Conservation (phyloP, 2,329 filamentous ascomycete genomes). For the Aspergillus ibericus region DNA sequence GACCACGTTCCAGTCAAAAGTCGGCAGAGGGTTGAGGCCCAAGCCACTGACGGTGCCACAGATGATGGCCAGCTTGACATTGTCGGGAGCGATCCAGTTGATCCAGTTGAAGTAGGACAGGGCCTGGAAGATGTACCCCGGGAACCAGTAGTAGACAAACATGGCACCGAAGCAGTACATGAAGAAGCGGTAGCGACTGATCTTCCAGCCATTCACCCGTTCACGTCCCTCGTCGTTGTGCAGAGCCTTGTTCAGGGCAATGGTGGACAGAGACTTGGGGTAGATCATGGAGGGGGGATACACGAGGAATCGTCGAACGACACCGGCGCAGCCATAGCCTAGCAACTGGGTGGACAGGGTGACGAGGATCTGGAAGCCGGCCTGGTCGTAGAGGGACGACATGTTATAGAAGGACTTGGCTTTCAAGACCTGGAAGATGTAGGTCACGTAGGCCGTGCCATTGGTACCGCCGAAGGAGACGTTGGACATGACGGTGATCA, state of each 20-base stretch:
- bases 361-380: constrained; percentile 5
- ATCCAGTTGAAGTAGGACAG: constrained; percentile 15
- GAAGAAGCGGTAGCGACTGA: constrained; percentile 9
- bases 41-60: constrained; percentile 4
- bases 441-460: background rate
- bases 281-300: constrained; percentile 10
- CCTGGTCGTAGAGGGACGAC: background rate
- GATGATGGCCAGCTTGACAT: constrained; percentile 5
- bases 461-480: constrained; percentile 1
- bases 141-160: constrained; percentile 13
- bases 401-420: constrained; percentile 3
- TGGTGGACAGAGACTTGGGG: constrained; percentile 4
- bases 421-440: constrained; percentile 7
- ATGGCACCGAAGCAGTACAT: constrained; percentile 6
- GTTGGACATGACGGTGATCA: constrained; percentile 10
- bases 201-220: constrained; percentile 1
- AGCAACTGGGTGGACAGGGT: constrained; percentile 7
- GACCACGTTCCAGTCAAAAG: constrained; percentile 11
- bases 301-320: constrained; percentile 9
- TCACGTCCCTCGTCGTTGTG: constrained; percentile 1
- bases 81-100: constrained; percentile 9
- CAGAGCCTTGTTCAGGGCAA: constrained; percentile 10
- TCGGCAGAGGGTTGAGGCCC: constrained; percentile 8
- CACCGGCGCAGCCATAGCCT: constrained; percentile 8
- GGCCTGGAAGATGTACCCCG: constrained; percentile 1